These are phyloP conservation scores for Cutaneotrichosporon mucoides DNA, from an alignment of 1,284 basidiomycete species.

Conservation along the genomic window DNA sequence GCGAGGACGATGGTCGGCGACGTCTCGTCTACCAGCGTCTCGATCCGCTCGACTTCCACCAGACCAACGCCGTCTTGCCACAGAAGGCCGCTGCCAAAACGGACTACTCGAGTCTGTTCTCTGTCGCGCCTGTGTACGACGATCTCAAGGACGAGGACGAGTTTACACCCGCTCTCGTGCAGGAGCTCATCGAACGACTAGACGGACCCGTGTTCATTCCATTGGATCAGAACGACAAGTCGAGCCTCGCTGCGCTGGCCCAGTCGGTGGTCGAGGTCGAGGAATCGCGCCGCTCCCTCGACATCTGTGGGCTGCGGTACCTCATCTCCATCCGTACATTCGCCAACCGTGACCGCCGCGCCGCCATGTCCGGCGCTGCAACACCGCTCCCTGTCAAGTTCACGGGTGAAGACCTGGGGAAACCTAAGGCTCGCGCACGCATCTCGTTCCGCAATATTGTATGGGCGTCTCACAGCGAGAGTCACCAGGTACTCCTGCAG, in stretches of 20 bases:
- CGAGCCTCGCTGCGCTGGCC: conserved; percentile 71
- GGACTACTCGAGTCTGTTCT: conserved; percentile 33
- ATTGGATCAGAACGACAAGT: conserved; percentile 70
- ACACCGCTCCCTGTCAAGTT: conserved; percentile 9
- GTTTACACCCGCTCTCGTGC: conserved; percentile 62
- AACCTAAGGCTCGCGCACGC: background rate
- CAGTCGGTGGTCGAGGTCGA: conserved; percentile 86
- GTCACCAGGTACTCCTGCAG: conserved; percentile 73
- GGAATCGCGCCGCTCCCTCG: conserved; percentile 76
- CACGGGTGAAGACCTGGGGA: background rate
- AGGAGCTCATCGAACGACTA: conserved; percentile 61
- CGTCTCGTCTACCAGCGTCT: conserved; percentile 31
- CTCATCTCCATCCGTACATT: conserved; percentile 73
- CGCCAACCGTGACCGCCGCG: conserved; percentile 36
- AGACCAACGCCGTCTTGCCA: conserved; percentile 5
- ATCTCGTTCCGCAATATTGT: conserved; percentile 78
- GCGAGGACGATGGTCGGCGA: conserved; percentile 33
- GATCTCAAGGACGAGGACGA: conserved; percentile 54
- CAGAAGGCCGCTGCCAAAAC: conserved; percentile 5
- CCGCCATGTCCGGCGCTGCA: conserved; percentile 17
- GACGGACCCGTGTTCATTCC: conserved; percentile 63
- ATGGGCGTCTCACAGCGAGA: conserved; percentile 93
- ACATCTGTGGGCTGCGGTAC: conserved; percentile 83
- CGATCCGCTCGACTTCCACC: conserved; percentile 38
- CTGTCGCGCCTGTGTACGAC: conserved; percentile 7